Evolutionary conservation across 495 filamentous ascomycete species (phyloP).

Genomic region (Extremus antarcticus): DNA sequence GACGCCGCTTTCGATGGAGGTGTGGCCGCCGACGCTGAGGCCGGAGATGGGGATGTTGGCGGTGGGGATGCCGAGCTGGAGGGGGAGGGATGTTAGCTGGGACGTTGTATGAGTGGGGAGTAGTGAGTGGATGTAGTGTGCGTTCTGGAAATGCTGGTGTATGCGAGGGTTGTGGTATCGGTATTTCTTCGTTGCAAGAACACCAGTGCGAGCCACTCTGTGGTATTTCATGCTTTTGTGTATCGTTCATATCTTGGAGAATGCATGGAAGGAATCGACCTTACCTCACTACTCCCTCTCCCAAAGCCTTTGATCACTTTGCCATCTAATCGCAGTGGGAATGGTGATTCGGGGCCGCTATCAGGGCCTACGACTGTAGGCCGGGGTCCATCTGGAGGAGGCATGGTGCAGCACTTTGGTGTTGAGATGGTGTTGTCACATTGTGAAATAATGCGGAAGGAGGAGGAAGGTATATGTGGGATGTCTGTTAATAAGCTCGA

Average conservation of each 20-base stretch:
- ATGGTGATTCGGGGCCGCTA: conserved; percentile 61
- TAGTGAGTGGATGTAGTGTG: background rate
- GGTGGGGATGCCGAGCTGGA: conserved; percentile 81
- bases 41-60: conserved; percentile 86
- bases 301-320: conserved; percentile 88
- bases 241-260: background rate
- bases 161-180: background rate
- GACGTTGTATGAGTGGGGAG: too few species aligned
- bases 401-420: background rate
- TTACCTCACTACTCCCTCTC: conserved; percentile 75
- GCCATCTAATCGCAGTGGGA: conserved; percentile 69
- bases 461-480: too few species aligned
- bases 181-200: background rate
- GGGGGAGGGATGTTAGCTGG: background rate
- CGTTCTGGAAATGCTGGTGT: background rate
- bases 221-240: background rate
- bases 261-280: conserved; percentile 3
- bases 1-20: conserved; percentile 61
- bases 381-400: conserved; percentile 5
- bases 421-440: background rate
- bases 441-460: background rate
- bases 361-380: conserved; percentile 53
- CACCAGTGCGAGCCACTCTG: background rate
- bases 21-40: conserved; percentile 55
- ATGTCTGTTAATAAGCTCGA: too few species aligned